Percentiles rank a stretch among this genome's conserved stretches.
Evolutionary conservation across 2,329 filamentous ascomycete genomes (phyloP).

Genomic region (Aureobasidium sp.): DNA sequence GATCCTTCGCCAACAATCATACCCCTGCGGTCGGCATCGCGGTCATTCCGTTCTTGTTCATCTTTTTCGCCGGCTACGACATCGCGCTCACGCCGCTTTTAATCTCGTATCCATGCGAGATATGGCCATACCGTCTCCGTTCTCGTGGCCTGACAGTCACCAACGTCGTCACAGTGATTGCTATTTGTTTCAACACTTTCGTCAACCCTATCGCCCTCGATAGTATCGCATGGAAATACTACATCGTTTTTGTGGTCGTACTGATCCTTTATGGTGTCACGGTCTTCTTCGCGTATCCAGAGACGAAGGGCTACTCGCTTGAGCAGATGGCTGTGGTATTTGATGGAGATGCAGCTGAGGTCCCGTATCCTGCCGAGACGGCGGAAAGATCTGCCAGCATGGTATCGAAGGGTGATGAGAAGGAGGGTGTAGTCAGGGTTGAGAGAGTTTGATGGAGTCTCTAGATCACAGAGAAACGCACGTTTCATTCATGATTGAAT

Average conservation of each 20-base stretch:
- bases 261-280: slow-evolving; percentile 44
- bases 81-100: slow-evolving; percentile 35
- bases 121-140: slow-evolving; percentile 66
- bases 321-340: slow-evolving; percentile 23
- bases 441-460: slow-evolving; percentile 20
- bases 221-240: slow-evolving; percentile 51
- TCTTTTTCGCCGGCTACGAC: slow-evolving; percentile 48
- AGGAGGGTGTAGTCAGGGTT: slow-evolving; percentile 19
- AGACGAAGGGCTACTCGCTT: slow-evolving; percentile 19
- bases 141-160: slow-evolving; percentile 58
- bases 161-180: not conserved
- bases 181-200: slow-evolving; percentile 68
- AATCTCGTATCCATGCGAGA: slow-evolving; percentile 17
- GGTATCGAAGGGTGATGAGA: not conserved
- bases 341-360: slow-evolving; percentile 22
- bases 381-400: slow-evolving; percentile 24
- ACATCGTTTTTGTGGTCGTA: slow-evolving; percentile 54
- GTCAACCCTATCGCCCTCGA: slow-evolving; percentile 54
- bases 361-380: slow-evolving; percentile 22
- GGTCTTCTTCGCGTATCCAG: slow-evolving; percentile 24
- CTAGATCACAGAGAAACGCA: too few species aligned
- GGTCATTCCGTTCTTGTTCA: slow-evolving; percentile 48
- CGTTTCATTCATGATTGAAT: too few species aligned
- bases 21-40: slow-evolving; percentile 38
- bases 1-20: slow-evolving; percentile 36